These are phyloP conservation scores for Cystobasidium tubakii DNA, from an alignment of 768 basidiomycete genomes.

Conservation along the genomic window DNA sequence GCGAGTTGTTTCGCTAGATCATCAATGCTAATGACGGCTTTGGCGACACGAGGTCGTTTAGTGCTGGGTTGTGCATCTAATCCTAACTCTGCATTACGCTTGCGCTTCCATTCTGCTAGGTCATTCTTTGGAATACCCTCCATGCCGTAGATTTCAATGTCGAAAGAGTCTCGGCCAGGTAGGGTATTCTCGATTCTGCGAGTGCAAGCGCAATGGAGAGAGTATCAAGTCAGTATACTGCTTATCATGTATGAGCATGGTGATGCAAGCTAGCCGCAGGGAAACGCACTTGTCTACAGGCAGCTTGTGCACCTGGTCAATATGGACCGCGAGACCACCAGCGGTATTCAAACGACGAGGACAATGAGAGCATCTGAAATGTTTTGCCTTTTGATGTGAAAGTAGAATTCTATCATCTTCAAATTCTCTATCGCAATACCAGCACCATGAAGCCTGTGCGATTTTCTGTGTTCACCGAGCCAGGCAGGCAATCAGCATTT, in stretches of 20 bases:
- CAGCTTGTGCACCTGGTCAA: slow-evolving; percentile 98
- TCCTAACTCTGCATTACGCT: slow-evolving; percentile 86
- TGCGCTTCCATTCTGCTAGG: slow-evolving; percentile 88
- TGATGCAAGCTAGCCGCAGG: not conserved
- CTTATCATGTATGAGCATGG: too few relatives aligned
- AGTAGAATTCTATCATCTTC: slow-evolving; percentile 99
- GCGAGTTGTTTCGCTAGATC: slow-evolving; percentile 78
- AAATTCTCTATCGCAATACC: slow-evolving; percentile 85
- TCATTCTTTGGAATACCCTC: slow-evolving; percentile 93
- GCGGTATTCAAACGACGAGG: slow-evolving; percentile 93
- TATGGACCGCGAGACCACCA: slow-evolving; percentile 93
- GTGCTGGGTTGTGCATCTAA: slow-evolving; percentile 61
- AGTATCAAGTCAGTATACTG: not conserved
- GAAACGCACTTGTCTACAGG: slow-evolving; percentile 80
- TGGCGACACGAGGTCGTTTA: slow-evolving; percentile 66
- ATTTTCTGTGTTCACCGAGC: slow-evolving; percentile 20
- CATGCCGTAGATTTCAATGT: slow-evolving; percentile 99
- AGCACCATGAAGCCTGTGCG: slow-evolving; percentile 69
- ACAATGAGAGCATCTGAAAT: slow-evolving; percentile 96
- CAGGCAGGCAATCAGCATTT: not conserved
- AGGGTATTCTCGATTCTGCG: slow-evolving; percentile 94
- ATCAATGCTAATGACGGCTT: slow-evolving; percentile 69
- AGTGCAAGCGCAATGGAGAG: slow-evolving; percentile 49
- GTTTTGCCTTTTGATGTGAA: slow-evolving; percentile 99
- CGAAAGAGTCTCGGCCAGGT: slow-evolving; percentile 92